Base-by-base conservation (phyloP, 2,329 filamentous ascomycete species). In the Gaeumannomyces sp. region DNA sequence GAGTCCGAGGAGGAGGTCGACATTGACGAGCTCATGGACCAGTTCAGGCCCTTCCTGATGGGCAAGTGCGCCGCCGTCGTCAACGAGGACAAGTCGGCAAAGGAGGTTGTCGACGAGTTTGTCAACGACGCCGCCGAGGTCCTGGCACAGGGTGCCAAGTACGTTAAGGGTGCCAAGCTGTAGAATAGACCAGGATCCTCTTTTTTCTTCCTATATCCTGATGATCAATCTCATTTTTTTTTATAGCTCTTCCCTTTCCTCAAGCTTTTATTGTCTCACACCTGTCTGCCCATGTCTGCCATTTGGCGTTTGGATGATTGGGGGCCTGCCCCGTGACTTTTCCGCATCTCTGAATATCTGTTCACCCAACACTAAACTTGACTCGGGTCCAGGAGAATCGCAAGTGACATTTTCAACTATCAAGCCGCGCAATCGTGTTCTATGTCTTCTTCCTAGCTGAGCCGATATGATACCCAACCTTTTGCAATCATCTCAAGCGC, bases 51-150 rank as follows among this genome's bases (percentile, higher is more conserved):
- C 19, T 96, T 87, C 83, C 80, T 97, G 71, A 99, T 99, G 95
- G 95, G 95, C 77, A 96, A 98, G 85, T 94, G 91, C 67, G 91
- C 95, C 53, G 94, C 95, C 33, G 92, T 97, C 38, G 91, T 95
- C 65, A 95, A 94, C 74, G 93, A 98, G 81, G 90, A 89, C 83
- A 96, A 96, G 87, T 81, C 85, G 56, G 95, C 95, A 67, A 96
- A 93, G 85, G 91, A 78, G 25, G 94, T 99, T 67, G 89, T 99
- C 56, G 95, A 99, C 73, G 95, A 99, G 81, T 90, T 99, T 72
- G 91, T 99, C 68, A 78, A 81, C 63, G 93, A 96, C 74, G 95
- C 93, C 57, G 87, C 91, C 66, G 82, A 81, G 67, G 85, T 84
- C 76, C 76, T 97, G 71, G 81, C 88, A 75, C 85, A 83, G 73